A percentile compares a stretch with the other conserved stretches of the same genome.
Evolutionary conservation across 106 monocot species (phyloP).

Genomic region (Agapanthus africanus): DNA sequence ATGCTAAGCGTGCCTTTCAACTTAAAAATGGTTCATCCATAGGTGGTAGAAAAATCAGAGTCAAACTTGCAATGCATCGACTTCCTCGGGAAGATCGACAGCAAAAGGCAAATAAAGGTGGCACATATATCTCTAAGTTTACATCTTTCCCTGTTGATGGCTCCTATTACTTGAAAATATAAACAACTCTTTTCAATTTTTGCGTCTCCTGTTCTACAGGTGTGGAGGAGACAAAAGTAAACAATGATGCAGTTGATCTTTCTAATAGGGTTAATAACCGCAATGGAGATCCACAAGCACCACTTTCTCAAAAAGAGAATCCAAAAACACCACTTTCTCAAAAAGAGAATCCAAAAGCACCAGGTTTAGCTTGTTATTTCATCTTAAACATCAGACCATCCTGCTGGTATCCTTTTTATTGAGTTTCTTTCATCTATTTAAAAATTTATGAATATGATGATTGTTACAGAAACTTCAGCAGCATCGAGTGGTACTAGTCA

Average conservation of each 20-base stretch:
- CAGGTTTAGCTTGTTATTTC: constrained; percentile 18
- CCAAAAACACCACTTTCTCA: constrained; percentile 1
- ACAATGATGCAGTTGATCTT: constrained; percentile 12
- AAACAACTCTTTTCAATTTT: not conserved
- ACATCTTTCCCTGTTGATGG: not conserved
- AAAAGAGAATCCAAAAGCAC: not conserved
- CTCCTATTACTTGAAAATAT: not conserved
- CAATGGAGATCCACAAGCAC: constrained; percentile 2
- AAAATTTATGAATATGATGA: constrained; percentile 2
- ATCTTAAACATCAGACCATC: not conserved
- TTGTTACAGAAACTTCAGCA: constrained; percentile 22
- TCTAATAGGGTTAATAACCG: not conserved
- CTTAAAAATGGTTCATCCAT: constrained; percentile 64
- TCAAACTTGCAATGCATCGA: constrained; percentile 70
- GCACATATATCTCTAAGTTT: not conserved
- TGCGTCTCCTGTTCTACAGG: not conserved
- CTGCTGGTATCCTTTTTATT: not conserved
- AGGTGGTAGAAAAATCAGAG: constrained; percentile 78
- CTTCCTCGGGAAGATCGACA: constrained; percentile 48
- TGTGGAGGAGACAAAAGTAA: constrained; percentile 14
- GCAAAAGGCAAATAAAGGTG: constrained; percentile 46
- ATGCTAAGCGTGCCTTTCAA: constrained; percentile 76
- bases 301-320: not conserved
- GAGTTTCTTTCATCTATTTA: not conserved
- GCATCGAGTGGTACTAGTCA: not conserved